Evolutionary conservation across 2,329 filamentous ascomycete species (phyloP).

Genomic region (Xylaria sp.): DNA sequence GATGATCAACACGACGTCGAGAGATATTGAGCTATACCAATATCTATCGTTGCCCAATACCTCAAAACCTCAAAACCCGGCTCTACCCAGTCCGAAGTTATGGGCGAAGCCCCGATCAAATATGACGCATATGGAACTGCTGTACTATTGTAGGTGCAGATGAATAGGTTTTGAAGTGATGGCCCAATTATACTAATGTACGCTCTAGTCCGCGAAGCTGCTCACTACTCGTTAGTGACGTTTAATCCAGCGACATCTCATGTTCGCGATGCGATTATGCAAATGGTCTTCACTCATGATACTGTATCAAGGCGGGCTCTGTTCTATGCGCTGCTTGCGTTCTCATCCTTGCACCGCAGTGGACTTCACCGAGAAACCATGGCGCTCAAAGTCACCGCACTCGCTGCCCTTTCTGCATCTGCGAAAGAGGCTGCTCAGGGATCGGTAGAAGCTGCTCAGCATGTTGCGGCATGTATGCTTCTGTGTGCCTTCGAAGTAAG

Average conservation of each 20-base stretch:
- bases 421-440: slow-evolving; percentile 35
- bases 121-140: slow-evolving; percentile 29
- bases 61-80: neutral
- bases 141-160: slow-evolving; percentile 37
- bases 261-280: slow-evolving; percentile 43
- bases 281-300: slow-evolving; percentile 41
- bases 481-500: slow-evolving; percentile 48
- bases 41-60: slow-evolving; percentile 14
- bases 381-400: slow-evolving; percentile 44
- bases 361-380: slow-evolving; percentile 42
- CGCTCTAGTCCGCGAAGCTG: slow-evolving; percentile 38
- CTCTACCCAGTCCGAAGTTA: slow-evolving; percentile 1
- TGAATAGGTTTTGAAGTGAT: neutral
- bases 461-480: slow-evolving; percentile 49
- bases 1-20: slow-evolving; percentile 43
- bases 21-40: slow-evolving; percentile 42
- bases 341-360: slow-evolving; percentile 43
- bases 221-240: slow-evolving; percentile 41
- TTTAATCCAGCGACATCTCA: slow-evolving; percentile 34
- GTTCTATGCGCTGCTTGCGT: slow-evolving; percentile 43
- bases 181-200: slow-evolving; percentile 6
- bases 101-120: slow-evolving; percentile 23
- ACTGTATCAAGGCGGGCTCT: slow-evolving; percentile 41
- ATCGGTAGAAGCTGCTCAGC: slow-evolving; percentile 42
- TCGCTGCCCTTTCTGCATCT: slow-evolving; percentile 41